Evolutionary conservation across 768 basidiomycete genomes (phyloP), one percentile per base, ranked within the genome.

Genomic region (Pisolithus orientalis): DNA sequence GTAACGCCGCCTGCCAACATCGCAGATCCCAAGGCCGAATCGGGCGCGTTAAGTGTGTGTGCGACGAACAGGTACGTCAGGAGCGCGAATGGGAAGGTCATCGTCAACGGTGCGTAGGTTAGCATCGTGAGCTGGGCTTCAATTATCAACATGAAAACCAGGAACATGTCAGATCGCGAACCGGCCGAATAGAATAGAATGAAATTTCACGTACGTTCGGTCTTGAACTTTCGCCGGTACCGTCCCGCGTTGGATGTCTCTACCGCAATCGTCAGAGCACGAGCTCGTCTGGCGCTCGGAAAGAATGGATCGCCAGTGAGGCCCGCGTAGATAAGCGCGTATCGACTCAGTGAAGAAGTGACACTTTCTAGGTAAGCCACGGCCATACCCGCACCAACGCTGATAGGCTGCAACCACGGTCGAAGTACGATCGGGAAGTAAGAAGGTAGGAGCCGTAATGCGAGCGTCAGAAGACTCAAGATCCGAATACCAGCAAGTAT

Each of bases 41-140:
- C 66, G 0, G 90, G 89, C 25, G 83, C 81, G 16, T 67, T 64
- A 21, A 92, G 69, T 0, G 87, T 85, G 67, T 91, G 89, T 2
- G 90, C 87, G n/a, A 92, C 88, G 58, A 94, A 90, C 17, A 97
- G 68, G 66, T 95, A 96, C 5, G 91, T 88, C 37, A 80, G 70
- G 28, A 94, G 72, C 13, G 90, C 84, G 56, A 90, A 88, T 5
- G 91, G 87, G 56, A 94, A 78, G 1, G 89, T 88, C 54, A 93
- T 72, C 1, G 85, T 87, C 47, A 90, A 72, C 16, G 92, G 87
- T 11, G 88, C 80, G 28, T 80, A 68, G 13, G 73, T 87, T 57
- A 94, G 75, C 57, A 94, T 70, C 0, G 86, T 80, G 58, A 92
- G 76, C 63, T 82, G 78, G 25, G 80, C 79, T 85, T 39, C 29